Percentiles rank a stretch among this genome's conserved stretches.
phyloP scores from a whole-genome alignment of 73 alveolate species.

The Tetrahymena elliotti region DNA sequence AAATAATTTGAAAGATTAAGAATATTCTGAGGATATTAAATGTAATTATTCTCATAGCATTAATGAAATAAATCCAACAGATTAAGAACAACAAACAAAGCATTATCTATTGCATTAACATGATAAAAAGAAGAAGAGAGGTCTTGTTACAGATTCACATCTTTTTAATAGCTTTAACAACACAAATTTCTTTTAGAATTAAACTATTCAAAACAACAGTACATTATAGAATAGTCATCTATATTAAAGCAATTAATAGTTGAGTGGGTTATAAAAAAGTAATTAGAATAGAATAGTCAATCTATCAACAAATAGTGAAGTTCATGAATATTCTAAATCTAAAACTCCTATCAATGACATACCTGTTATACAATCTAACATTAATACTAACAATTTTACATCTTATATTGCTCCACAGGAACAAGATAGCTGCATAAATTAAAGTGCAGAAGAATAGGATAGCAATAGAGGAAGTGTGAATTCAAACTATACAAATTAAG shows the following conservation, averaged over 20 bases:
- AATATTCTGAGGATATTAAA: not conserved
- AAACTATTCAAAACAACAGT: not conserved
- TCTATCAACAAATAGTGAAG: not conserved
- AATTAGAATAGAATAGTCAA: not conserved
- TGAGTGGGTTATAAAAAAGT: not conserved
- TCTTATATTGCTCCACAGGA: not conserved
- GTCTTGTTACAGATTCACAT: not conserved
- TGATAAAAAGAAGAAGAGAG: not conserved
- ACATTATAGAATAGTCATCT: not conserved
- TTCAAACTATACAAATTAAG: not conserved
- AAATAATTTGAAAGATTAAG: not conserved
- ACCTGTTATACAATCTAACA: not conserved
- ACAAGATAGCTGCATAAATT: not conserved
- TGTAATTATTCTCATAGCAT: not conserved
- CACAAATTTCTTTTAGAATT: not conserved
- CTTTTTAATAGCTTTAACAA: not conserved
- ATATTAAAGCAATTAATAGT: not conserved
- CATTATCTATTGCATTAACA: not conserved
- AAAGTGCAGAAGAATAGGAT: not conserved
- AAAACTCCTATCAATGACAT: not conserved
- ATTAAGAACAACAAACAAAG: not conserved
- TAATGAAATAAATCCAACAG: not conserved
- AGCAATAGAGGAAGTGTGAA: not conserved
- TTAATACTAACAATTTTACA: not conserved
- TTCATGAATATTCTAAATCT: not conserved